Evolutionary conservation across 1,284 basidiomycete genomes (phyloP).

Genomic region (Sporisorium exsertum): DNA sequence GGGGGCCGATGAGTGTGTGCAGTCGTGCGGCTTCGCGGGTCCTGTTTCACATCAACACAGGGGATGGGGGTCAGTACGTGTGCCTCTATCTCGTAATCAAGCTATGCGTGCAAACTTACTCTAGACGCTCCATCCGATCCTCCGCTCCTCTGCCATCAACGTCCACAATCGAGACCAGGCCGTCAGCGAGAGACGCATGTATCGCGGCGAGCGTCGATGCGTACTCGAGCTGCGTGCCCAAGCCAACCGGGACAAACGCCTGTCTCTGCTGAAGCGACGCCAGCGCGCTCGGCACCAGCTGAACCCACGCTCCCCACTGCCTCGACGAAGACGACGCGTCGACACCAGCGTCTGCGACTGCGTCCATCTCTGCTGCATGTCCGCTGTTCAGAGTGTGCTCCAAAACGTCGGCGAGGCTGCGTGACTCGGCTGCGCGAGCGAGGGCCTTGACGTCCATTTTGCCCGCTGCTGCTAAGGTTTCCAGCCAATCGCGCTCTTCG

Average conservation of each 20-base stretch:
- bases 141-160: not conserved
- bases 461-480: not conserved
- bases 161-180: not conserved
- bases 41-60: not conserved
- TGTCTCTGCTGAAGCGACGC: conserved; percentile 26
- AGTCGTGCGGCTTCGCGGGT: conserved; percentile 40
- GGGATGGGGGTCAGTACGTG: not conserved
- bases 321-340: conserved; percentile 10
- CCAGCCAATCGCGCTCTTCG: not conserved
- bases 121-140: not conserved
- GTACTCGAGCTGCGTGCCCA: conserved; percentile 39
- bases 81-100: not conserved
- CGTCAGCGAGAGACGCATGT: conserved; percentile 60
- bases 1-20: conserved; percentile 71
- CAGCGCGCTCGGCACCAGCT: conserved; percentile 27
- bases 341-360: conserved; percentile 13
- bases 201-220: conserved; percentile 68
- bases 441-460: not conserved
- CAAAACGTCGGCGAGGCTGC: conserved; percentile 22
- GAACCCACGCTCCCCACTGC: conserved; percentile 19
- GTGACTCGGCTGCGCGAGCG: conserved; percentile 15
- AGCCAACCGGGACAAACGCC: not conserved
- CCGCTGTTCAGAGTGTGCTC: not conserved
- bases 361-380: not conserved
- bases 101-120: not conserved